Base-by-base conservation (phyloP, 2,329 filamentous ascomycete genomes). In the Aspergillus calidoustus region DNA sequence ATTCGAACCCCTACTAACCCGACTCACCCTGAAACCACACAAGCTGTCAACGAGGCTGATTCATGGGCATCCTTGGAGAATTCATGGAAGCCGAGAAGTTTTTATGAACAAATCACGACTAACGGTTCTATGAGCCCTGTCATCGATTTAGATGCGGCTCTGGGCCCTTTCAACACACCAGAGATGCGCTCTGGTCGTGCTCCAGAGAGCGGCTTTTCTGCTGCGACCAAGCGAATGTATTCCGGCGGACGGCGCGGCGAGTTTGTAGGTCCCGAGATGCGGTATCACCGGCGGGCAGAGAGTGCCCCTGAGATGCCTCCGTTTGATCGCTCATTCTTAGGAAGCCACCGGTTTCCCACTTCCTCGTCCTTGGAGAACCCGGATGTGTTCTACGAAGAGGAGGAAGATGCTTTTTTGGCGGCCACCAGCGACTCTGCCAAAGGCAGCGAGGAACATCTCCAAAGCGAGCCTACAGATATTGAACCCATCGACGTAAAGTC, bases 101-200 rank as follows among this genome's bases (percentile, higher is more conserved):
- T 80, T 57, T 80, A 80, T 51, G 78, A 80, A 50, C 78, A 80
- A 62, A 72, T 56, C 44, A 64, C 71, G 2, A 83, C 87, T 8
- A 86, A 89, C 51, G 91, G 96, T 62, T 76, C 86, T 3, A 84
- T 89, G 56, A 91, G 88, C 71, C 89, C 91, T 7, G 90, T 97
- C 76, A 96, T 99, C 65, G 95, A 99, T 75, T 81, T 99, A 47
- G 95, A 99, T 78, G 94, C 93, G 19, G 95, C 94, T 28, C 84
- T 98, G 1, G 93, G 93, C 1, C 93, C 94, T 0, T 96, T 97
- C 77, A 95, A 96, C 70, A 96, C 93, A 0, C 79, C 80, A 7
- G 79, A 79, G 55, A 77, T 78, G 69, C 72, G 74, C n/a, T 69
- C 72, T 19, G 67, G 71, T 23, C 68, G 66, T 41, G 66, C 69